phyloP scores from a whole-genome alignment of 208 protist species.

The Tritrichomonas musculus region DNA sequence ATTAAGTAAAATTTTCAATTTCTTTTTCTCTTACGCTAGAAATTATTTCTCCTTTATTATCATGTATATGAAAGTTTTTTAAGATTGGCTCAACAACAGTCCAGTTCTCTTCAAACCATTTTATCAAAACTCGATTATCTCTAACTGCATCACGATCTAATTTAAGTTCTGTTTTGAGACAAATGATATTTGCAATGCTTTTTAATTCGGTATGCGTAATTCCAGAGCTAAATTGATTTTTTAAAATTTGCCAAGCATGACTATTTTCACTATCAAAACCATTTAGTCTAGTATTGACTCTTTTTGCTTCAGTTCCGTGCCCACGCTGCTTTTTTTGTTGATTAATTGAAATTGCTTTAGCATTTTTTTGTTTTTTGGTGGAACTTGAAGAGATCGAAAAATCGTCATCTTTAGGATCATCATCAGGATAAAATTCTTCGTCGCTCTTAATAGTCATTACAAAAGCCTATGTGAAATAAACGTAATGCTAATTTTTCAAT shows the following conservation, averaged over 20 bases:
- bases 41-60: neutral
- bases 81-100: neutral
- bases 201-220: slow-evolving; percentile 1
- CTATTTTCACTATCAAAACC: neutral
- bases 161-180: neutral
- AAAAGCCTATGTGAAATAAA: too few species aligned
- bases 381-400: too few species aligned
- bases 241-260: neutral
- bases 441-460: too few species aligned
- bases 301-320: neutral
- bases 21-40: neutral
- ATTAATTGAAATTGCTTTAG: too few species aligned
- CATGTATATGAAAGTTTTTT: neutral
- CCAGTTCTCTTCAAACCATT: slow-evolving; percentile 19
- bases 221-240: neutral
- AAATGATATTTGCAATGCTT: neutral
- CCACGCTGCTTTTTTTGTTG: neutral
- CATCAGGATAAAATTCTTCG: too few species aligned
- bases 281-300: neutral
- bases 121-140: slow-evolving; percentile 27
- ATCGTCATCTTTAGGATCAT: too few species aligned
- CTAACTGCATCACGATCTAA: slow-evolving; percentile 15
- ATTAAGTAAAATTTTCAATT: too few species aligned
- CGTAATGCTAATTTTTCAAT: too few species aligned
- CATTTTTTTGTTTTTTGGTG: too few species aligned